Conservation (phyloP, 1,284 basidiomycete species). For the Cryptococcus neoformans region DNA sequence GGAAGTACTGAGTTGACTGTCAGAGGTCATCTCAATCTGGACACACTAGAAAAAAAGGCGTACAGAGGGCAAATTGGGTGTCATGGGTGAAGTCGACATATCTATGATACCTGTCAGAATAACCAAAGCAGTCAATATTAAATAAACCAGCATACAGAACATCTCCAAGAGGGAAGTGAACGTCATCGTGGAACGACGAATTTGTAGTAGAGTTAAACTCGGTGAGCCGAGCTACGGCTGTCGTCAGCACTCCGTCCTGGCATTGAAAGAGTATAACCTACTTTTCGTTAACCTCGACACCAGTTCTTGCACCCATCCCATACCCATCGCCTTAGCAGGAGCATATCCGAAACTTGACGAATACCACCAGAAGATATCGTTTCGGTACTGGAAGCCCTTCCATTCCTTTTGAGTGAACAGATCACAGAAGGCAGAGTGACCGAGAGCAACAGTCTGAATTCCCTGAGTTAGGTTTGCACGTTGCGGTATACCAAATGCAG, state of each 20-base stretch:
- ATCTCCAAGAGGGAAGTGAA: constrained; percentile 62
- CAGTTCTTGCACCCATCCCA: constrained; percentile 52
- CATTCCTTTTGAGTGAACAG: constrained; percentile 66
- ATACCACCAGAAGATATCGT: constrained; percentile 52
- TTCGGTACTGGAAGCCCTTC: constrained; percentile 60
- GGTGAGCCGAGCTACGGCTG: constrained; percentile 51
- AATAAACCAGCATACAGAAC: constrained; percentile 53
- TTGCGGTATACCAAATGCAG: not conserved
- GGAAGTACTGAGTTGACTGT: constrained; percentile 51
- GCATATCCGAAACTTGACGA: constrained; percentile 46
- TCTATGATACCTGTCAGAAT: constrained; percentile 8
- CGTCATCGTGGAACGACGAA: constrained; percentile 56
- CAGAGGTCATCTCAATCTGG: not conserved
- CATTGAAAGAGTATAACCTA: constrained; percentile 12
- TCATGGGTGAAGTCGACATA: constrained; percentile 49
- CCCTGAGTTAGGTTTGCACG: not conserved
- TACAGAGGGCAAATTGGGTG: constrained; percentile 44
- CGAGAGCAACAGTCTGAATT: constrained; percentile 50
- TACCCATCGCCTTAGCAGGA: constrained; percentile 45
- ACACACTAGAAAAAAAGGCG: constrained; percentile 10
- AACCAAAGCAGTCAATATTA: not conserved
- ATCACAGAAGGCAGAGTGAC: constrained; percentile 53
- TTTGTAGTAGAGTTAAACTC: constrained; percentile 59
- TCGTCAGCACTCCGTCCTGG: not conserved
- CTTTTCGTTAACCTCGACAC: constrained; percentile 47